Evolutionary conservation across 352 stramenopile species (phyloP).

Genomic region (Aphanomyces invadans): DNA sequence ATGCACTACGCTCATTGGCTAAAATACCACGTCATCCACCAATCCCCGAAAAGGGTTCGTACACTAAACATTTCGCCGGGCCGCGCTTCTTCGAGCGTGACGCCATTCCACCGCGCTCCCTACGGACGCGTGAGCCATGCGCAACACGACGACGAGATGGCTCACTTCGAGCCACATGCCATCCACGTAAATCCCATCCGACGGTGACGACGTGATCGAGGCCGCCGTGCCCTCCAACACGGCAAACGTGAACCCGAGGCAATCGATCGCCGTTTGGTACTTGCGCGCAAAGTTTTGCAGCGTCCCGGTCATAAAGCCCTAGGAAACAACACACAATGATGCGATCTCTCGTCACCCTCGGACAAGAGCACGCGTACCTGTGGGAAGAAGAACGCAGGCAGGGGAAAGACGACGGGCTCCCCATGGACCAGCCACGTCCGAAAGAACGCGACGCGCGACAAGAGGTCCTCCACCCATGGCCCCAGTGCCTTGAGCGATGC

Average conservation of each 20-base stretch:
- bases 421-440: constrained; percentile 83
- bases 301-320: constrained; percentile 92
- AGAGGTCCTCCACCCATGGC: constrained; percentile 88
- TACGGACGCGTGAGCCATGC: constrained; percentile 32
- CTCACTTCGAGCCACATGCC: constrained; percentile 73
- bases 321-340: too few relatives aligned
- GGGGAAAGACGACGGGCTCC: constrained; percentile 84
- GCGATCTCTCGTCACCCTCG: too few relatives aligned
- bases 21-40: not conserved
- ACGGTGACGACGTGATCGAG: constrained; percentile 51
- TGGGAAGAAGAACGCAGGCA: constrained; percentile 94
- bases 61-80: constrained; percentile 88
- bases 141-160: not conserved
- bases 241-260: constrained; percentile 86
- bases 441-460: constrained; percentile 88
- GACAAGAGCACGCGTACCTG: constrained; percentile 49
- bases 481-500: constrained; percentile 89
- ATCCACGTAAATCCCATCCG: constrained; percentile 90
- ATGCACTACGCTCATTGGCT: constrained; percentile 81
- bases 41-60: not conserved
- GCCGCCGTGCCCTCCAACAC: constrained; percentile 57
- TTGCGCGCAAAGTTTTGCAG: constrained; percentile 93
- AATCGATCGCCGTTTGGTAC: constrained; percentile 93
- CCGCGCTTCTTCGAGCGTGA: constrained; percentile 71
- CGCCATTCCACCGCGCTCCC: constrained; percentile 80